These are phyloP conservation scores for Termitomyces sp. DNA, from an alignment of 768 basidiomycete genomes.

Conservation along the genomic window DNA sequence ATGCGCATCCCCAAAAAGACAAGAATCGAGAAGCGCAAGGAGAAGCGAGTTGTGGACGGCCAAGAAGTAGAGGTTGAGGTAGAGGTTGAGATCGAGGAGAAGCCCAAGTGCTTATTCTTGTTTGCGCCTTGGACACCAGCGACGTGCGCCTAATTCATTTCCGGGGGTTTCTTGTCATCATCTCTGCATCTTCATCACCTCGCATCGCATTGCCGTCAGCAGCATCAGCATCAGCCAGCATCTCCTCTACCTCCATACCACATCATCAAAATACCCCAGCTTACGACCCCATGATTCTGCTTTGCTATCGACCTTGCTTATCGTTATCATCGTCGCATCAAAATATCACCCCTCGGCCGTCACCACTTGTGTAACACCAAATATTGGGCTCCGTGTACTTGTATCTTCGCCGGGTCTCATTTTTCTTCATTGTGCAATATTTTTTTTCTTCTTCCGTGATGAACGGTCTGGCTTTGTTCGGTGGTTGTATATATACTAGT, in stretches of 20 bases:
- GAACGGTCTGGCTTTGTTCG: slow-evolving; percentile 1
- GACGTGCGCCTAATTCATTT: slow-evolving; percentile 5
- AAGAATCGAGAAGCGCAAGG: slow-evolving; percentile 40
- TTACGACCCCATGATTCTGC: slow-evolving; percentile 5
- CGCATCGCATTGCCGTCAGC: slow-evolving; percentile 10
- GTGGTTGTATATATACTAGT: slow-evolving; percentile 13
- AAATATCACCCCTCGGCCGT: slow-evolving; percentile 6
- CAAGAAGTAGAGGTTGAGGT: slow-evolving; percentile 31
- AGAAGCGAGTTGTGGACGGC: slow-evolving; percentile 45
- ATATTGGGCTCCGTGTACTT: slow-evolving; percentile 6
- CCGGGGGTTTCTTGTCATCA: not conserved
- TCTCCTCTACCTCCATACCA: slow-evolving; percentile 7
- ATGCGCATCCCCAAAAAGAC: slow-evolving; percentile 52
- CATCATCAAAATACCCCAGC: slow-evolving; percentile 8
- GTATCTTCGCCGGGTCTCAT: not conserved
- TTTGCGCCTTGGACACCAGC: slow-evolving; percentile 37
- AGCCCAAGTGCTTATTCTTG: slow-evolving; percentile 62
- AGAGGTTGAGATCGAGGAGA: slow-evolving; percentile 51
- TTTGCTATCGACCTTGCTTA: slow-evolving; percentile 8
- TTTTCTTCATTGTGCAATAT: not conserved
- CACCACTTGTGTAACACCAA: slow-evolving; percentile 6
- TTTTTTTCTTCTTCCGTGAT: not conserved
- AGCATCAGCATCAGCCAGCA: slow-evolving; percentile 1
- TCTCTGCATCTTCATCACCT: slow-evolving; percentile 3
- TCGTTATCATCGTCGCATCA: slow-evolving; percentile 6